These are phyloP conservation scores for Amborella trichopoda DNA, from an alignment of 164 flowering plant genomes.

Conservation along the genomic window DNA sequence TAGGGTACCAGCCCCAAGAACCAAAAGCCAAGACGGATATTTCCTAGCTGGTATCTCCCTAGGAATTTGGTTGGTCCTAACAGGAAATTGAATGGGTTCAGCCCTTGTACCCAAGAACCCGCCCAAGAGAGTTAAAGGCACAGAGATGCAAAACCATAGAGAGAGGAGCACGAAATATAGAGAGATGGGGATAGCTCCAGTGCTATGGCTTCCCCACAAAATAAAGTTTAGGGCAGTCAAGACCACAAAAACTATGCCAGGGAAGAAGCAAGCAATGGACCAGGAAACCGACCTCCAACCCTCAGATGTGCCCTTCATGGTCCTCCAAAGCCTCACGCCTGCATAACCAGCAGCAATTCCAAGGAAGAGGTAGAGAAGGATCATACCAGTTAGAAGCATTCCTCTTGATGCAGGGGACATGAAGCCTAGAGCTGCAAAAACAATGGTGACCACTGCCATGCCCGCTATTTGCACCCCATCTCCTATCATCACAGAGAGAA, in stretches of 20 bases:
- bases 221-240: slow-evolving; percentile 23
- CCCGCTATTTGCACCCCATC: slow-evolving; percentile 30
- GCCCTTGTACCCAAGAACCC: slow-evolving; percentile 24
- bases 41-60: slow-evolving; percentile 25
- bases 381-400: slow-evolving; percentile 28
- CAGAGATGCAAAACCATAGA: slow-evolving; percentile 36
- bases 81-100: slow-evolving; percentile 20
- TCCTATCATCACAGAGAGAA: slow-evolving; percentile 29
- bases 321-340: slow-evolving; percentile 27
- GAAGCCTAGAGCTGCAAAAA: slow-evolving; percentile 31
- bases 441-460: slow-evolving; percentile 28
- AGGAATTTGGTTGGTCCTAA: slow-evolving; percentile 31
- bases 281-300: slow-evolving; percentile 30
- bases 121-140: slow-evolving; percentile 31
- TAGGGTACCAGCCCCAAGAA: slow-evolving; percentile 34
- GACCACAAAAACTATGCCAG: slow-evolving; percentile 22
- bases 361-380: slow-evolving; percentile 24
- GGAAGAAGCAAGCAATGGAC: slow-evolving; percentile 29
- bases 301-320: slow-evolving; percentile 21
- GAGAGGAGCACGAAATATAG: slow-evolving; percentile 18
- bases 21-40: slow-evolving; percentile 32
- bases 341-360: slow-evolving; percentile 29
- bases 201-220: slow-evolving; percentile 28
- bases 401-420: slow-evolving; percentile 38
- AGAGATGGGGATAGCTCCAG: slow-evolving; percentile 34